Base-by-base conservation (phyloP, 495 filamentous ascomycete genomes). In the Tricharina praecox region DNA sequence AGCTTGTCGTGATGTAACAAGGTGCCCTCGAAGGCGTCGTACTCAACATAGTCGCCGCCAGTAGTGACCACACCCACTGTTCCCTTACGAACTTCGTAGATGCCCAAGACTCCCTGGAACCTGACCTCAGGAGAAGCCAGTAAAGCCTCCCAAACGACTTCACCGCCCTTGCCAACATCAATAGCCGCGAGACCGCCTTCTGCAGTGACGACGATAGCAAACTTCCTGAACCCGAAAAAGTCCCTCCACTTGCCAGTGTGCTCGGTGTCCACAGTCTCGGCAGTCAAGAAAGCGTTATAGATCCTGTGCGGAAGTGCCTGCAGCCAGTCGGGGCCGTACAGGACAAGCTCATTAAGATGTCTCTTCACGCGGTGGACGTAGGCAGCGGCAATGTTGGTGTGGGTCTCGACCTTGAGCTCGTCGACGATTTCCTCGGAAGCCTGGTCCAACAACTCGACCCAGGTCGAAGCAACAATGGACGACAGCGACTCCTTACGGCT, bases 291-390 rank as follows among this genome's bases (percentile, higher is more conserved):
- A 50, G 77, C 83, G 51, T 73, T 72, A 9, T 85, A 53, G 23
- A 93, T 61, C 18, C 80, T 75, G 24, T 62, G 55, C 8, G 82
- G 81, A 18, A 88, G 66, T 18, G 65, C 64, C 55, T 75, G 67
- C 10, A 90, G 62, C 68, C 78, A 92, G 0, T 68, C 70, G 3
- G 84, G 86, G n/a, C 95, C 68, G 55, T 83, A 66, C 54, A 81
- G 67, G 16, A 47, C 41, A 30, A 96, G 71, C 53, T 95, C 88
- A 30, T 72, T 67, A 7, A 81, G 47, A 58, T 99, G 90, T 35
- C 90, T 78, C 51, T 76, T 80, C 10, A 93, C 70, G 1, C 90
- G 77, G 64, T 95, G 87, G 30, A 87, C 67, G 56, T 94, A 99
- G 13, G 92, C 90, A 34, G 71, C 68, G 15, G 78, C 54, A 9